Evolutionary conservation across 331 rosid species (phyloP).

Genomic region (Pyracantha coccinea): DNA sequence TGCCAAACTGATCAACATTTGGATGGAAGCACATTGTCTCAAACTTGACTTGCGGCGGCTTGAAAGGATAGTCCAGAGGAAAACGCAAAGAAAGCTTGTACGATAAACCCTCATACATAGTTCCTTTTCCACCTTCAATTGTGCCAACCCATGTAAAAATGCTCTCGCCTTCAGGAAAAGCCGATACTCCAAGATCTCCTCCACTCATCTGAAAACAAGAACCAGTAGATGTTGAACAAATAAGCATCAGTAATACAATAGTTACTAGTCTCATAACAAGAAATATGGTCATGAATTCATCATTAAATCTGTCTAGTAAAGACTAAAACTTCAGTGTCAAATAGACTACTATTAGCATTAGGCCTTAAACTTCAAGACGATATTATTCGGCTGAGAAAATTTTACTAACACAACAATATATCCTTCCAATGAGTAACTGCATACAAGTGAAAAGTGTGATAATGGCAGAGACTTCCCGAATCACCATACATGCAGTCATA

Average conservation of each 20-base stretch:
- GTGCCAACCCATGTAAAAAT: slow-evolving; percentile 94
- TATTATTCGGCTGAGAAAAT: neutral
- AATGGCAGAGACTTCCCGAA: neutral
- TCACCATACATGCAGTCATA: neutral
- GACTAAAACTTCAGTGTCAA: neutral
- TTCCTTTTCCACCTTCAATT: slow-evolving; percentile 94
- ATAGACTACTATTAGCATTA: neutral
- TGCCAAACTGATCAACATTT: slow-evolving; percentile 92
- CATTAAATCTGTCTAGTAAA: neutral
- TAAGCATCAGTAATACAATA: neutral
- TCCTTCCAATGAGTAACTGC: no score
- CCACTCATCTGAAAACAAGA: slow-evolving; percentile 56
- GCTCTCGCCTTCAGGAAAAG: slow-evolving; percentile 86
- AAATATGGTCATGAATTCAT: neutral
- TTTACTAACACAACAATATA: neutral
- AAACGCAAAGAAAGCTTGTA: slow-evolving; percentile 85
- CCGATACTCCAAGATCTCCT: slow-evolving; percentile 88
- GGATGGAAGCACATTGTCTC: slow-evolving; percentile 98
- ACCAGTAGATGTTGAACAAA: neutral
- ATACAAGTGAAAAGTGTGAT: neutral
- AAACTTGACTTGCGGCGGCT: slow-evolving; percentile 90
- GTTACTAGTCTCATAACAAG: neutral
- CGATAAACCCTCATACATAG: slow-evolving; percentile 77
- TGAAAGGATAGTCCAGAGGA: slow-evolving; percentile 88
- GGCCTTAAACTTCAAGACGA: neutral